phyloP scores from a whole-genome alignment of 1,284 basidiomycete genomes.

The Rhodotorula sp. region DNA sequence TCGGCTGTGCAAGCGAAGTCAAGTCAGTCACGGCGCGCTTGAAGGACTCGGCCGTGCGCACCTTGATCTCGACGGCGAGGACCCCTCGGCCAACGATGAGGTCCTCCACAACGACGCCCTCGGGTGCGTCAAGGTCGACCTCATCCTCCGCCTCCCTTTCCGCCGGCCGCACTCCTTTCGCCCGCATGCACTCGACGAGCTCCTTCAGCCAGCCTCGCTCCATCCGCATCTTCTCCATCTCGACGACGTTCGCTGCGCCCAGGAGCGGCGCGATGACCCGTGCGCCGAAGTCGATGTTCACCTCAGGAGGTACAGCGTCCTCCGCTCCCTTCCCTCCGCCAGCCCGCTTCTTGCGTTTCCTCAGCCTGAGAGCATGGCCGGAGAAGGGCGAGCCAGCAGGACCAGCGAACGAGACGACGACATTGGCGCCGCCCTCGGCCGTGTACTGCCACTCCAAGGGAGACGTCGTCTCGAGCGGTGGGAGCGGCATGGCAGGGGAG shows the following conservation, averaged over 20 bases:
- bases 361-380: conserved; percentile 68
- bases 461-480: background rate
- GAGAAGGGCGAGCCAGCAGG: conserved; percentile 54
- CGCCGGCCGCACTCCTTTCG: conserved; percentile 54
- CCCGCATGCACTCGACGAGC: conserved; percentile 56
- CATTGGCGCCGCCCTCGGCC: conserved; percentile 82
- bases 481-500: background rate
- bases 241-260: conserved; percentile 18
- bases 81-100: conserved; percentile 57
- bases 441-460: conserved; percentile 66
- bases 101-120: conserved; percentile 64
- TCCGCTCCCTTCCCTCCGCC: background rate
- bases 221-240: conserved; percentile 58
- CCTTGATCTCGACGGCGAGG: conserved; percentile 83
- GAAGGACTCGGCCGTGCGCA: conserved; percentile 45
- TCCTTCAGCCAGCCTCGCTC: conserved; percentile 61
- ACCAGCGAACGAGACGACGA: conserved; percentile 77
- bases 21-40: background rate
- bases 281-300: conserved; percentile 22
- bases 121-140: conserved; percentile 59
- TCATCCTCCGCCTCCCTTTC: conserved; percentile 58
- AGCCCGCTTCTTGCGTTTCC: conserved; percentile 54
- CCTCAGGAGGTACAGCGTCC: conserved; percentile 11
- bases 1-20: conserved; percentile 63
- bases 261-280: conserved; percentile 21